Percentiles rank a stretch among this genome's conserved stretches.
Evolutionary conservation across 225 moss, liverwort and hornwort genomes (phyloP).

Genomic region (Physcomitrellopsis africana): DNA sequence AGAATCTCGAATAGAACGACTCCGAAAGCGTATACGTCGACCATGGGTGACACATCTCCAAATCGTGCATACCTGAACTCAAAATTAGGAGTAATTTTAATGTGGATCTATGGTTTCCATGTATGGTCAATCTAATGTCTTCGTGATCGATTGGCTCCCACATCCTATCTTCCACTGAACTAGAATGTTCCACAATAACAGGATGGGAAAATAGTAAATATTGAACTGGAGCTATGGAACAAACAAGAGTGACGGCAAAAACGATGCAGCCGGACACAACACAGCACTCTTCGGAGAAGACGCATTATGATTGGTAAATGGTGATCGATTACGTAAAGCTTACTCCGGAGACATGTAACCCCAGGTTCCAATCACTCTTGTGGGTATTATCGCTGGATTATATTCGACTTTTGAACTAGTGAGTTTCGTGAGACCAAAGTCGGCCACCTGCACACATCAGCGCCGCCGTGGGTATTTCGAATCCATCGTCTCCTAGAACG

Average conservation of each 20-base stretch:
- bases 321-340: conserved; percentile 13
- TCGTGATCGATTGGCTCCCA: no score
- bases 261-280: no score
- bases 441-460: conserved; percentile 71
- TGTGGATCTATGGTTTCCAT: neutral
- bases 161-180: no score
- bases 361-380: conserved; percentile 91
- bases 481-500: neutral
- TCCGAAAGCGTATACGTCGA: conserved; percentile 92
- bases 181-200: no score
- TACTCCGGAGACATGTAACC: conserved; percentile 99
- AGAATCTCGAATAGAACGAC: conserved; percentile 87
- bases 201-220: no score
- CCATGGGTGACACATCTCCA: conserved; percentile 90
- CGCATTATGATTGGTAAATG: neutral
- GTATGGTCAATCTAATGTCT: no score
- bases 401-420: conserved; percentile 63
- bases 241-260: no score
- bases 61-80: conserved; percentile 81
- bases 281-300: no score
- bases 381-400: conserved; percentile 58
- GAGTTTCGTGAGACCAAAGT: conserved; percentile 91
- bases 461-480: neutral
- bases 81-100: neutral
- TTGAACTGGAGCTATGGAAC: no score